Percentiles rank a stretch among this genome's conserved stretches.
These are phyloP conservation scores for Mucor plumbeus DNA, from an alignment of 371 early-diverging fungal genomes.

Conservation along the genomic window DNA sequence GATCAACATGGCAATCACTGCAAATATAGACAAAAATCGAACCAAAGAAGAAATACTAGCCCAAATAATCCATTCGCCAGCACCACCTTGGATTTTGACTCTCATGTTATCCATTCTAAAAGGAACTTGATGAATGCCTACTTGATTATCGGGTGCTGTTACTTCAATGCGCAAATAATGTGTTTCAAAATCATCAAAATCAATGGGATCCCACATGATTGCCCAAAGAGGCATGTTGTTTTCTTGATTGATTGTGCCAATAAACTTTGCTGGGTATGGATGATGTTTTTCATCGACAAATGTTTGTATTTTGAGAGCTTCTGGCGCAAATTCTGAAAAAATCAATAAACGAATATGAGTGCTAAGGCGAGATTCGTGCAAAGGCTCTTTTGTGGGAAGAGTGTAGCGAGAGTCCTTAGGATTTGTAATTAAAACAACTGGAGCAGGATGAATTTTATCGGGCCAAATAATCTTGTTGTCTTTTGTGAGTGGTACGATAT, in stretches of 20 bases:
- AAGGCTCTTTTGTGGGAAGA: conserved; percentile 76
- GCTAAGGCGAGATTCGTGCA: conserved; percentile 58
- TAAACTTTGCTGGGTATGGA: conserved; percentile 41
- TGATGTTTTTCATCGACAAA: conserved; percentile 52
- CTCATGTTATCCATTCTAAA: conserved; percentile 73
- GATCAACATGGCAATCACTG: conserved; percentile 27
- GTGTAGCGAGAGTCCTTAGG: conserved; percentile 86
- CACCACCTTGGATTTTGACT: conserved; percentile 63
- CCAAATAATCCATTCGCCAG: conserved; percentile 81
- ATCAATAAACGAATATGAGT: conserved; percentile 79
- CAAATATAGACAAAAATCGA: conserved; percentile 32
- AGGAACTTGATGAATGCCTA: conserved; percentile 39
- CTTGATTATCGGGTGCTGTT: conserved; percentile 56
- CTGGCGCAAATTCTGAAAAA: conserved; percentile 53
- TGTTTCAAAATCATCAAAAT: conserved; percentile 65
- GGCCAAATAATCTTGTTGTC: conserved; percentile 26
- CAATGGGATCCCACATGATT: conserved; percentile 70
- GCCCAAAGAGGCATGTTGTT: conserved; percentile 73
- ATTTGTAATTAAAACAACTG: conserved; percentile 85
- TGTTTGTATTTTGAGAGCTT: conserved; percentile 56
- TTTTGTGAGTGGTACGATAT: conserved; percentile 15
- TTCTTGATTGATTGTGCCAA: conserved; percentile 29
- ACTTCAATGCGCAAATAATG: conserved; percentile 70
- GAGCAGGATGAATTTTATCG: conserved; percentile 49
- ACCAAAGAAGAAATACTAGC: conserved; percentile 53